Conservation (phyloP, 2,329 filamentous ascomycete genomes). For the Fusarium tanahbumbuense region DNA sequence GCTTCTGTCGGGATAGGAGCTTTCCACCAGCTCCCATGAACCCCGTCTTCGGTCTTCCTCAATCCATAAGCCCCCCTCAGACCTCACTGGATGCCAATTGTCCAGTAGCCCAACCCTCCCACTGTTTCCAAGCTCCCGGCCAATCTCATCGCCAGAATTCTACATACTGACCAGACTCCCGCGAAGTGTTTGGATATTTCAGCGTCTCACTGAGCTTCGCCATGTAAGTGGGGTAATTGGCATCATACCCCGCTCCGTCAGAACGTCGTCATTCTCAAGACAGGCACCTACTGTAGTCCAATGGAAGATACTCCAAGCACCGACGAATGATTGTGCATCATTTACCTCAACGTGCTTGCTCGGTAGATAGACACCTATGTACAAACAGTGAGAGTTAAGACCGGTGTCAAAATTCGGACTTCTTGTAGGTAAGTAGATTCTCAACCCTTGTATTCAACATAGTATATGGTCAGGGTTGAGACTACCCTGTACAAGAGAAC, state of each 20-base stretch:
- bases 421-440: background rate
- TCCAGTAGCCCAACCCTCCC: conserved; percentile 3
- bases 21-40: conserved; percentile 14
- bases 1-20: conserved; percentile 15
- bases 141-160: conserved; percentile 20
- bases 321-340: conserved; percentile 47
- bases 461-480: background rate
- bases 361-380: background rate
- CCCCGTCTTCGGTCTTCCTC: background rate
- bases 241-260: conserved; percentile 37
- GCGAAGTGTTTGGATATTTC: conserved; percentile 31
- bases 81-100: conserved; percentile 1
- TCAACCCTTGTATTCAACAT: background rate
- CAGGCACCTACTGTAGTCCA: background rate
- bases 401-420: conserved; percentile 32
- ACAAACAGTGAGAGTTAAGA: background rate
- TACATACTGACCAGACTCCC: conserved; percentile 17
- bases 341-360: conserved; percentile 10
- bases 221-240: conserved; percentile 36
- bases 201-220: conserved; percentile 21
- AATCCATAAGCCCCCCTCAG: background rate
- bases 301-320: conserved; percentile 17
- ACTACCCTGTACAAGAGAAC: background rate
- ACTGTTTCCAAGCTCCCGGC: conserved; percentile 11
- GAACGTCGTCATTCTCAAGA: conserved; percentile 42